A percentile compares a stretch with the other conserved stretches of the same genome.
Conservation (phyloP, 192 early-diverging fungal genomes). For the Entomortierella chlamydospora region DNA sequence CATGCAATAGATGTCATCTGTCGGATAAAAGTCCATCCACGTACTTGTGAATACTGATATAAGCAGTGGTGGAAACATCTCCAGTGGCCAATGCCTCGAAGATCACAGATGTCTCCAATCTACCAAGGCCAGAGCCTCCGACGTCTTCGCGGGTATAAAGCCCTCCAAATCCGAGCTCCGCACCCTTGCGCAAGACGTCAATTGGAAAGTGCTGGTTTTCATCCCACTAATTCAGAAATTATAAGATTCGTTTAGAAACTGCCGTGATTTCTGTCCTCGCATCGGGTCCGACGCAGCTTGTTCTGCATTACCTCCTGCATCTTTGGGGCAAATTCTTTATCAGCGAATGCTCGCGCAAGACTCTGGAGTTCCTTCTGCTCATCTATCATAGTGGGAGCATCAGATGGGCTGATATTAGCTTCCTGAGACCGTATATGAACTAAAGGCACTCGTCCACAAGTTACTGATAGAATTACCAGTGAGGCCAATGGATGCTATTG, state of each 20-base stretch:
- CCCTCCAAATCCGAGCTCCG: slow-evolving; percentile 68
- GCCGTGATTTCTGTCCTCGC: too few relatives aligned
- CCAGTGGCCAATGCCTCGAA: slow-evolving; percentile 68
- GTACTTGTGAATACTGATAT: slow-evolving; percentile 69
- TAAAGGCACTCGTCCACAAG: background rate
- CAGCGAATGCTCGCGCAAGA: slow-evolving; percentile 62
- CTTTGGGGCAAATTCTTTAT: slow-evolving; percentile 66
- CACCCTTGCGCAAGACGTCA: slow-evolving; percentile 62
- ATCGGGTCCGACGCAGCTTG: too few relatives aligned
- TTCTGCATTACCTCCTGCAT: slow-evolving; percentile 65
- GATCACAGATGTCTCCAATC: slow-evolving; percentile 64
- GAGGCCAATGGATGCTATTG: slow-evolving; percentile 38
- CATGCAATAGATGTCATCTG: too few relatives aligned
- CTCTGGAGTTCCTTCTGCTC: slow-evolving; percentile 61
- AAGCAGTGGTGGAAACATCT: slow-evolving; percentile 65
- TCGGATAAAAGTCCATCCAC: too few relatives aligned
- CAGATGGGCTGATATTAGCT: too few relatives aligned
- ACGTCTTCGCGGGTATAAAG: slow-evolving; percentile 58
- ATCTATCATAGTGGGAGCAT: too few relatives aligned
- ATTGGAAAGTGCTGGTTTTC: slow-evolving; percentile 59
- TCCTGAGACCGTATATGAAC: too few relatives aligned
- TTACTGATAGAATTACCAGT: slow-evolving; percentile 25
- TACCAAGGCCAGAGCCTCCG: slow-evolving; percentile 62
- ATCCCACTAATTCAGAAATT: slow-evolving; percentile 61
- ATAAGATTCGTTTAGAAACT: too few relatives aligned